Evolutionary conservation across 495 filamentous ascomycete genomes (phyloP), one percentile per base, ranked within the genome.

Genomic region (Daldinia bambusicola): DNA sequence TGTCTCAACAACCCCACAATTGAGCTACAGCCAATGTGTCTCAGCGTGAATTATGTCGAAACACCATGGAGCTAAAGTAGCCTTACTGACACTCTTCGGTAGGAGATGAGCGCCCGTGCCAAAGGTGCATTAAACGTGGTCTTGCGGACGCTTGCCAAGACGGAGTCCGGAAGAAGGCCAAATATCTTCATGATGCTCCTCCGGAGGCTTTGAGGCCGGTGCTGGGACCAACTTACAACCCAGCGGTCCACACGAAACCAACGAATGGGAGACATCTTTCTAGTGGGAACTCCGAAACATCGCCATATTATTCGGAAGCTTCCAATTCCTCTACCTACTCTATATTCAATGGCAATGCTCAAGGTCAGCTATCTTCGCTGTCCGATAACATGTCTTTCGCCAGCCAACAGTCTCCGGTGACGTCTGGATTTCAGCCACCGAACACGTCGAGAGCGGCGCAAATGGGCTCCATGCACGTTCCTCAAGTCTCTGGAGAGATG

Each of bases 161-260:
- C 75, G 95, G 95, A 45, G 93, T 97, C 41, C 91, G 95, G 66
- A 98, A 99, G 81, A 99, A 98, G 84, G 95, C 95, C 69, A 99
- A 99, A 79, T 99, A 99, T 82, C 90, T 99, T 53, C 94, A 97
- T 80, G 95, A 98, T 83, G 93, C 95, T 30, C 93, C 94, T 40
- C 87, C 92, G 61, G 93, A 95, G 67, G 84, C 85, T 10, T 69
- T 88, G 32, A 76, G 86, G 50, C 85, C 84, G 2, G 86, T 88
- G 7, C 74, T 88, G 31, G 86, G 85, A 13, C 86, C 85, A 0
- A 87, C 81, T 60, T 87, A 82, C 67, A 86, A 85, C 58, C 85
- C 82, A 43, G 82, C 78, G 43, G 75, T 77, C 12, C 70, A 77
- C 13, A 55, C 79, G 5, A 72, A 74, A 38, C 43, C 74, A 37